Evolutionary conservation across 2,329 filamentous ascomycete genomes (phyloP), one percentile per base, ranked within the genome.

Genomic region (Zasmidium citrigriseum): DNA sequence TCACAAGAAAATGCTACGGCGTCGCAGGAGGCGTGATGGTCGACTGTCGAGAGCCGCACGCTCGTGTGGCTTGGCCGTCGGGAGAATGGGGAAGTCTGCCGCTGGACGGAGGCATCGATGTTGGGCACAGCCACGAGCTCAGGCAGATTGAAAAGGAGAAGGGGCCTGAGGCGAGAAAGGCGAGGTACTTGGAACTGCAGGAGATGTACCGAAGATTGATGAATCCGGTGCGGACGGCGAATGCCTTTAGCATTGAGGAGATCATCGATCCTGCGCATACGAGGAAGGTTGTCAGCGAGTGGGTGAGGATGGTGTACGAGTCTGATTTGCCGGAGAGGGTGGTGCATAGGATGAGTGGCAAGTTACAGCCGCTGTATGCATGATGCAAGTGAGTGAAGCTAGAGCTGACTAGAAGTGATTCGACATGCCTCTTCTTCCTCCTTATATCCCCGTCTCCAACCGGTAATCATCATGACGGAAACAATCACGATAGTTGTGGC

Each of bases 21-120:
- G 85, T 88, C 1, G 86, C 86, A 1, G 86, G 86, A 0, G 85
- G 84, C 0, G 75, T 88, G 16, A 88, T 88, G 84, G 73, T 87
- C 0, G 85, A 86, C 46, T 83, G 80, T 53, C 79, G 86, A 16
- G 83, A 87, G 55, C 85, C 86, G 0, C 75, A 82, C 25, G 82
- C 83, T 76, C 79, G 84, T 47, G 79, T 88, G 12, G 84, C 84
- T 4, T 88, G 86, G 86, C 86, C 86, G 0, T 83, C 79, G 34
- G 84, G 85, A 0, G 78, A 85, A 63, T 88, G 84, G 83, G 85
- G 85, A 0, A 84, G 80, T 12, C 68, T 88, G 4, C 86, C 86
- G 0, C 73, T 88, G 0, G 84, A 86, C 54, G 86, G 85, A 1
- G 86, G 86, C 0, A 87, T 88, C 29, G 85, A 88, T 64, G 85